Conservation (phyloP, 2,329 filamentous ascomycete species). For the Grosmannia clavigera region DNA sequence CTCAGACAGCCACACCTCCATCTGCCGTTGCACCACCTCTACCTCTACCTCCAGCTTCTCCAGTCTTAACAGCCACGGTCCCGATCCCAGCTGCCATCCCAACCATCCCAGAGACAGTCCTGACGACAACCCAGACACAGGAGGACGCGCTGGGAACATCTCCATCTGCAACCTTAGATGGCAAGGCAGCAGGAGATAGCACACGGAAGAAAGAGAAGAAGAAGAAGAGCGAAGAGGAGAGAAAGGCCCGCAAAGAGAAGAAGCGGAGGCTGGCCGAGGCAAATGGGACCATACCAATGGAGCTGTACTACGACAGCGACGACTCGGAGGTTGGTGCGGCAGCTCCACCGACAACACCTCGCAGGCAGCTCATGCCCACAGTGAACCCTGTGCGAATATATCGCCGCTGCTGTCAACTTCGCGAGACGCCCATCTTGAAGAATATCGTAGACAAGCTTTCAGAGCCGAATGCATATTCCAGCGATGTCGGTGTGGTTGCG, state of each 20-base stretch:
- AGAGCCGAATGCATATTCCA: constrained; percentile 51
- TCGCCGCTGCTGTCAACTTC: constrained; percentile 81
- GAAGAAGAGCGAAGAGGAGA: constrained; percentile 84
- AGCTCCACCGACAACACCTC: constrained; percentile 22
- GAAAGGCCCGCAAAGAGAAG: constrained; percentile 84
- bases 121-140: neutral
- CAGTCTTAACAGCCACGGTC: neutral
- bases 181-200: constrained; percentile 15
- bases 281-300: constrained; percentile 76
- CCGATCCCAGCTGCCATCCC: neutral
- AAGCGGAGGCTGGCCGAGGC: constrained; percentile 75
- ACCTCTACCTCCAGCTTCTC: neutral
- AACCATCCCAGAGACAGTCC: neutral
- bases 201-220: constrained; percentile 89
- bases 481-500: constrained; percentile 62
- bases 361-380: constrained; percentile 58
- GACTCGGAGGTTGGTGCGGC: constrained; percentile 31
- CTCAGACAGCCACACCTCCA: neutral
- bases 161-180: neutral
- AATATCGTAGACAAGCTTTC: constrained; percentile 82
- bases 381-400: constrained; percentile 91
- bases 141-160: neutral
- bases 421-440: constrained; percentile 85
- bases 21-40: neutral
- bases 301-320: constrained; percentile 62